Evolutionary conservation across 2,329 filamentous ascomycete genomes (phyloP).

Genomic region (Clonostachys chloroleuca): DNA sequence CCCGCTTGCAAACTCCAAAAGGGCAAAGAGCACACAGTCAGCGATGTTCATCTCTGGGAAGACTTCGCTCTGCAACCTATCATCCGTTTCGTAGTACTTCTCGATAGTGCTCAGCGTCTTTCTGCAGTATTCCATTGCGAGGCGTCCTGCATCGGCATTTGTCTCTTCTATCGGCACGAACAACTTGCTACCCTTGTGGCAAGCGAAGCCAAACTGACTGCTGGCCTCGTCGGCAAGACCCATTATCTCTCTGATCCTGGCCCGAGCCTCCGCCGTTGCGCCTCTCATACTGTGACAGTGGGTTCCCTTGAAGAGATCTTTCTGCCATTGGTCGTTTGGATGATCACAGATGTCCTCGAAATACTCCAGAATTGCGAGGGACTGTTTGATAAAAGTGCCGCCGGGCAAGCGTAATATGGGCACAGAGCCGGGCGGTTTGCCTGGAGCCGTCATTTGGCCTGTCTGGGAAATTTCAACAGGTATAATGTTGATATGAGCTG

Average conservation of each 20-base stretch:
- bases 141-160: background rate
- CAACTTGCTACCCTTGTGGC: background rate
- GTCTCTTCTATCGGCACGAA: background rate
- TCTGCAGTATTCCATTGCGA: background rate
- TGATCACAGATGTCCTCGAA: slow-evolving; percentile 13
- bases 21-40: slow-evolving; percentile 1
- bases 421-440: slow-evolving; percentile 10
- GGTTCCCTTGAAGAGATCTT: background rate
- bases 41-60: background rate
- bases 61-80: background rate
- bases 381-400: slow-evolving; percentile 12
- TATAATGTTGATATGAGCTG: background rate
- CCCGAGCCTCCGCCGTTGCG: background rate
- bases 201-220: background rate
- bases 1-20: background rate
- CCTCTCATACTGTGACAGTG: background rate
- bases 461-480: background rate
- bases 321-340: slow-evolving; percentile 8
- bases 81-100: background rate
- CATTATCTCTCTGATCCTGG: background rate
- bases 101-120: background rate
- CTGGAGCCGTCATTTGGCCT: slow-evolving; percentile 5
- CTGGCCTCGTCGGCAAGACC: background rate
- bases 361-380: slow-evolving; percentile 13
- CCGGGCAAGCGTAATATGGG: slow-evolving; percentile 10